A percentile compares a stretch with the other conserved stretches of the same genome.
phyloP scores from a whole-genome alignment of 192 early-diverging fungal species.

The Lunasporangiospora selenospora region DNA sequence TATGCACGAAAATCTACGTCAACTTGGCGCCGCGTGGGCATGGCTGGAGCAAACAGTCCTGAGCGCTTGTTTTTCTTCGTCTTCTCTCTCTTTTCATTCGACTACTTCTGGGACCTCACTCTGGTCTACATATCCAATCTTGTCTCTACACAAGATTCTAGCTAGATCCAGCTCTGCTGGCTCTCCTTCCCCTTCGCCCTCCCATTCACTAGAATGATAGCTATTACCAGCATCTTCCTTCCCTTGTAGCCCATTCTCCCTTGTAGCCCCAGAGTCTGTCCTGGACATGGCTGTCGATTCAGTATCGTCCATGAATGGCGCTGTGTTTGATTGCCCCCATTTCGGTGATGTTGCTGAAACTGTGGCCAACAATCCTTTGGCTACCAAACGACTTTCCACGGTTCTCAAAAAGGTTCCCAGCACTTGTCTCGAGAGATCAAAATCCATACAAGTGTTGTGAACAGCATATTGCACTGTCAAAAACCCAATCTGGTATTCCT shows the following conservation, averaged over 20 bases:
- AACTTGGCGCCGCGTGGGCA: no score
- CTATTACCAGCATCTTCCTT: no score
- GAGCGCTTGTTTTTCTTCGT: background rate
- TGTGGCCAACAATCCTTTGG: no score
- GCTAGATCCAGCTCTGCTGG: conserved; percentile 14
- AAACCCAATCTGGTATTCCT: conserved; percentile 43
- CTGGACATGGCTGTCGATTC: no score
- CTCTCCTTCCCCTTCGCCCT: background rate
- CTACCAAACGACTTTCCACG: conserved; percentile 11
- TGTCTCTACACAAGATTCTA: conserved; percentile 18
- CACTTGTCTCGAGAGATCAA: conserved; percentile 28
- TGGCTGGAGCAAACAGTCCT: no score
- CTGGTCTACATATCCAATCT: conserved; percentile 31
- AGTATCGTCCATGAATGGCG: no score
- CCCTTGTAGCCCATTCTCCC: no score
- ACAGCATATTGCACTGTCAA: conserved; percentile 39
- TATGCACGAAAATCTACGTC: no score
- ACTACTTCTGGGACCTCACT: conserved; percentile 43
- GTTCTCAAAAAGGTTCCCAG: conserved; percentile 25
- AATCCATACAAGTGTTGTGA: conserved; percentile 41
- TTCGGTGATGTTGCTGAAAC: no score
- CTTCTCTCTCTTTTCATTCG: conserved; percentile 16
- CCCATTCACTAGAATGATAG: no score
- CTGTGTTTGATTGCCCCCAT: no score
- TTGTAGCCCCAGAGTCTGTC: no score